Evolutionary conservation across 208 protist species (phyloP).

Genomic region (Eutreptiella sp.): DNA sequence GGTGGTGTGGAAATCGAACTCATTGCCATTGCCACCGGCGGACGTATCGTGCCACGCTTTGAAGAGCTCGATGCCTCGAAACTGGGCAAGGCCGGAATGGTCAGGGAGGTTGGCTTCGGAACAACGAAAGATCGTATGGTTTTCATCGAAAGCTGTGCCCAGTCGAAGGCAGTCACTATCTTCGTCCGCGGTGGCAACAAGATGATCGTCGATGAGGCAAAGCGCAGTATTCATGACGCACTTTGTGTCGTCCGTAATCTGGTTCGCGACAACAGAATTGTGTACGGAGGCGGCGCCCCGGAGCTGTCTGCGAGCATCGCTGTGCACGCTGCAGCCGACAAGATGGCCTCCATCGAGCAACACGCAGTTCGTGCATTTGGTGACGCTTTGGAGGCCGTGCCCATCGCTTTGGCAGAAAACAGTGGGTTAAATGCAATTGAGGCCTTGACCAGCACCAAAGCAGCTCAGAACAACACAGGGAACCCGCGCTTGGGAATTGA

Average conservation of each 20-base stretch:
- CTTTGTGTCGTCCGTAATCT: slow-evolving; percentile 99
- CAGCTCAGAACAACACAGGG: slow-evolving; percentile 82
- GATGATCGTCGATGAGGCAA: slow-evolving; percentile 99
- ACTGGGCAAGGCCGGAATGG: slow-evolving; percentile 83
- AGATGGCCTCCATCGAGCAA: slow-evolving; percentile 90
- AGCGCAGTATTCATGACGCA: slow-evolving; percentile 99
- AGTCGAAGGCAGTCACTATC: slow-evolving; percentile 97
- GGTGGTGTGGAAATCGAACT: slow-evolving; percentile 99
- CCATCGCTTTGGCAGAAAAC: slow-evolving; percentile 98
- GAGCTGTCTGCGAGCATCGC: slow-evolving; percentile 94
- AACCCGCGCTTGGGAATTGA: slow-evolving; percentile 96
- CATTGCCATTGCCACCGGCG: slow-evolving; percentile 99
- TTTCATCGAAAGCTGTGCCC: slow-evolving; percentile 97
- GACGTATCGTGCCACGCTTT: slow-evolving; percentile 97
- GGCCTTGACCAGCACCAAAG: slow-evolving; percentile 90
- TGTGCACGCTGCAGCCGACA: slow-evolving; percentile 81
- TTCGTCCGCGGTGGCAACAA: slow-evolving; percentile 99
- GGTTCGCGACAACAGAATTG: slow-evolving; percentile 97
- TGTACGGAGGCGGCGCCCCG: slow-evolving; percentile 99
- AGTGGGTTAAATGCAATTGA: slow-evolving; percentile 92
- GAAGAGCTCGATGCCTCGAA: slow-evolving; percentile 94
- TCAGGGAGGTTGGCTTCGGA: slow-evolving; percentile 87
- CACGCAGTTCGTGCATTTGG: slow-evolving; percentile 99
- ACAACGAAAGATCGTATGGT: slow-evolving; percentile 98
- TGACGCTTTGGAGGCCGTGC: slow-evolving; percentile 97